A percentile compares a stretch with the other conserved stretches of the same genome.
These are phyloP conservation scores for Entelexis paramagnoliae DNA, from an alignment of 1,139 yeast genomes.

Conservation along the genomic window DNA sequence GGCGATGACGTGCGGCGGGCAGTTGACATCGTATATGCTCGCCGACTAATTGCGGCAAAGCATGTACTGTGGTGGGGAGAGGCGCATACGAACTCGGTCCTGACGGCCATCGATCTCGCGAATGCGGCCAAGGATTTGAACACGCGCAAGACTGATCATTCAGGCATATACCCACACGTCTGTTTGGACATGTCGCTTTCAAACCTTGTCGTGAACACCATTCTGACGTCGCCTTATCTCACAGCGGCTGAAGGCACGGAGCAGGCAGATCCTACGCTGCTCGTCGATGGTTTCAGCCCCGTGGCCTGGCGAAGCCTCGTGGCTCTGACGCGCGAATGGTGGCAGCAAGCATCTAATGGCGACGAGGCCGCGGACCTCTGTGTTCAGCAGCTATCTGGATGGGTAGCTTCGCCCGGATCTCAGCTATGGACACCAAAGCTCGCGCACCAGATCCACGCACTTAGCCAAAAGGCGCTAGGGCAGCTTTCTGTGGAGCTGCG, in stretches of 20 bases:
- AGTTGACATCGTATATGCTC: constrained; percentile 79
- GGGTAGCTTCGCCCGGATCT: constrained; percentile 77
- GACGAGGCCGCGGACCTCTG: constrained; percentile 71
- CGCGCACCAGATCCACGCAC: constrained; percentile 78
- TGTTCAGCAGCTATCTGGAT: constrained; percentile 70
- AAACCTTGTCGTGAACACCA: constrained; percentile 74
- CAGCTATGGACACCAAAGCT: constrained; percentile 65
- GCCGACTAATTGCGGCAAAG: constrained; percentile 54
- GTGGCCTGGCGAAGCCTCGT: constrained; percentile 65
- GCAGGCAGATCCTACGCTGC: constrained; percentile 42
- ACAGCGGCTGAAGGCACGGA: constrained; percentile 89
- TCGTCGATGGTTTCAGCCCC: constrained; percentile 56
- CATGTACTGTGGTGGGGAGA: constrained; percentile 78
- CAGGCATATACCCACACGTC: constrained; percentile 63
- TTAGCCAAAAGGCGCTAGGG: constrained; percentile 71
- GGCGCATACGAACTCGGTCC: constrained; percentile 2
- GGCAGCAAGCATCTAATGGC: constrained; percentile 54
- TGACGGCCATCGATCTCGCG: not conserved
- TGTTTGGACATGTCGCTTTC: constrained; percentile 72
- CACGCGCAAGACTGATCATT: constrained; percentile 36
- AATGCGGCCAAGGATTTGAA: constrained; percentile 37
- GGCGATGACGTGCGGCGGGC: constrained; percentile 61
- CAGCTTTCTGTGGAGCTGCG: constrained; percentile 76
- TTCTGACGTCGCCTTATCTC: constrained; percentile 70
- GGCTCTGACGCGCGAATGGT: constrained; percentile 74